Conservation (phyloP, 2,329 filamentous ascomycete genomes). For the Aspergillus sclerotialis region DNA sequence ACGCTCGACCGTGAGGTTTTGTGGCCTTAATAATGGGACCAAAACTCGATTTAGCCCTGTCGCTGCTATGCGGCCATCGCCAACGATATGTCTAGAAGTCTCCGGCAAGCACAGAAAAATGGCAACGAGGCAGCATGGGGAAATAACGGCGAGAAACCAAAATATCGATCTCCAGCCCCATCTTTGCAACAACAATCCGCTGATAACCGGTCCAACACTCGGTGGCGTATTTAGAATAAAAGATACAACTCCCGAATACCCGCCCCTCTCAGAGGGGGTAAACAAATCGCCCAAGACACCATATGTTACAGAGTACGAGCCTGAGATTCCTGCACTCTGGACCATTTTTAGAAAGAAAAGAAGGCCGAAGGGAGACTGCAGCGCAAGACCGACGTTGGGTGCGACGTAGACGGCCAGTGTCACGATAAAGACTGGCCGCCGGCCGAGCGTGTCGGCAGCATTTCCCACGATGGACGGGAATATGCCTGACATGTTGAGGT, state of each 20-base stretch:
- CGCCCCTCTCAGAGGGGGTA: conserved; percentile 33
- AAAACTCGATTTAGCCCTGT: too few relatives aligned
- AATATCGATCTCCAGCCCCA: conserved; percentile 39
- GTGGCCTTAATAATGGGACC: too few relatives aligned
- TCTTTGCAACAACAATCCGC: conserved; percentile 29
- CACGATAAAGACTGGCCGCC: conserved; percentile 31
- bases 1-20: too few relatives aligned
- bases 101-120: conserved; percentile 33
- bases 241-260: conserved; percentile 36
- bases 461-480: conserved; percentile 37
- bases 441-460: conserved; percentile 35
- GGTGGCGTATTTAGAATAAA: conserved; percentile 29
- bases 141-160: conserved; percentile 37
- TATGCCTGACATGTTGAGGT: conserved; percentile 40
- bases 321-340: conserved; percentile 38
- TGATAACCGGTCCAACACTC: conserved; percentile 38
- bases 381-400: conserved; percentile 36
- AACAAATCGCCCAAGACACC: conserved; percentile 39
- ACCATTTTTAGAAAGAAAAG: conserved; percentile 36
- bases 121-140: conserved; percentile 24
- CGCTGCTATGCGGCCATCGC: too few relatives aligned
- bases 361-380: conserved; percentile 29
- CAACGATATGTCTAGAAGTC: conserved; percentile 31
- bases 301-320: conserved; percentile 37
- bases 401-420: conserved; percentile 36